These are phyloP conservation scores for Wickerhamiella lipophila DNA, from an alignment of 805 yeast species.

Conservation along the genomic window DNA sequence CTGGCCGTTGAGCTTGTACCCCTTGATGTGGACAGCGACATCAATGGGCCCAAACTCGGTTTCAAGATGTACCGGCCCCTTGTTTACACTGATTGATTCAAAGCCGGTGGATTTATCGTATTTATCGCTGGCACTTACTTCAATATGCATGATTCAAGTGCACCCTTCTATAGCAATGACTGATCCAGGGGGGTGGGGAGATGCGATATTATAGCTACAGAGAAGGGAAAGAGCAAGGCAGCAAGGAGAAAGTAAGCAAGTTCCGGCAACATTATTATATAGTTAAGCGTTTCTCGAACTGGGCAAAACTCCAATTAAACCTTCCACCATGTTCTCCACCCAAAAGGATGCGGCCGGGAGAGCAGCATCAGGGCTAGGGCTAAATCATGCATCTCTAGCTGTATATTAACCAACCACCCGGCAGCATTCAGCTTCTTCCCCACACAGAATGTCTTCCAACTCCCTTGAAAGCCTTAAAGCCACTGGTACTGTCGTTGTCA, in stretches of 20 bases:
- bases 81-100: not conserved
- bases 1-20: conserved; percentile 33
- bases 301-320: not conserved
- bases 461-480: conserved; percentile 89
- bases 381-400: not conserved
- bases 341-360: not conserved
- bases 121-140: not conserved
- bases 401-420: not conserved
- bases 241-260: not conserved
- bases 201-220: not conserved
- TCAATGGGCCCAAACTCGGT: conserved; percentile 32
- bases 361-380: not conserved
- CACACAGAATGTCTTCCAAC: conserved; percentile 28
- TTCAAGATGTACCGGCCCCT: conserved; percentile 20
- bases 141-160: not conserved
- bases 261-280: no score
- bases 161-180: not conserved
- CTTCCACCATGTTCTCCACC: not conserved
- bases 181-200: not conserved
- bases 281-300: no score
- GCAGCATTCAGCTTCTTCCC: not conserved
- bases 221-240: not conserved
- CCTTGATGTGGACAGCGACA: conserved; percentile 34
- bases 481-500: conserved; percentile 90
- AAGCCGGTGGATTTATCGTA: not conserved